These are phyloP conservation scores for Fraxinus sp. DNA, from an alignment of 305 asterid genomes.

Conservation along the genomic window DNA sequence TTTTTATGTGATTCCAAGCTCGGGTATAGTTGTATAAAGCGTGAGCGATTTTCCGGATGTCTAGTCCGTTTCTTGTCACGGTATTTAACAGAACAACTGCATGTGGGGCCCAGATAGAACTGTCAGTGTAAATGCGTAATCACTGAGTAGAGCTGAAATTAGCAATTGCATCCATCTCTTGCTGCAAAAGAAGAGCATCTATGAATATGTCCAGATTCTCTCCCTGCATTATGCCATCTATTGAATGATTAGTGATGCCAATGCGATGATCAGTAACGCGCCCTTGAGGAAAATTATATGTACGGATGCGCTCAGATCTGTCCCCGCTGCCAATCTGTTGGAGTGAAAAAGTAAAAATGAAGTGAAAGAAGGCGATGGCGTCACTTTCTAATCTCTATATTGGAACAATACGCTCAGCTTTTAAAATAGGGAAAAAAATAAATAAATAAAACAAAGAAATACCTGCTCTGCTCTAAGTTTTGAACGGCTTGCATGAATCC, in stretches of 20 bases:
- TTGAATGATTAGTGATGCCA: constrained; percentile 76
- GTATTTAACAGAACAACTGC: not conserved
- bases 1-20: not conserved
- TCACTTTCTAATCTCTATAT: constrained; percentile 16
- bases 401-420: not conserved
- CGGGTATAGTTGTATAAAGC: not conserved
- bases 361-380: not conserved
- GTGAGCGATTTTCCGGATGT: not conserved
- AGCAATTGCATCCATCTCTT: constrained; percentile 85
- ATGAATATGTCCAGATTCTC: constrained; percentile 69
- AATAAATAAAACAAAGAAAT: no score
- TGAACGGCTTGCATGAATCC: constrained; percentile 62
- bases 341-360: constrained; percentile 19
- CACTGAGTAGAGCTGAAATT: constrained; percentile 53
- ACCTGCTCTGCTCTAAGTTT: constrained; percentile 81
- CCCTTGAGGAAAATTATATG: constrained; percentile 95
- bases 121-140: not conserved
- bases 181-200: constrained; percentile 83
- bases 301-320: constrained; percentile 96
- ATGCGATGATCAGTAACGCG: constrained; percentile 97
- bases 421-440: not conserved
- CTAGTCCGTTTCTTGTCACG: not conserved
- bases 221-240: constrained; percentile 78
- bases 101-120: not conserved
- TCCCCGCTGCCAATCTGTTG: constrained; percentile 95